Evolutionary conservation across 148 eudicot genomes (phyloP), one percentile per base, ranked within the genome.

Genomic region (Vaccinium myrtillus): DNA sequence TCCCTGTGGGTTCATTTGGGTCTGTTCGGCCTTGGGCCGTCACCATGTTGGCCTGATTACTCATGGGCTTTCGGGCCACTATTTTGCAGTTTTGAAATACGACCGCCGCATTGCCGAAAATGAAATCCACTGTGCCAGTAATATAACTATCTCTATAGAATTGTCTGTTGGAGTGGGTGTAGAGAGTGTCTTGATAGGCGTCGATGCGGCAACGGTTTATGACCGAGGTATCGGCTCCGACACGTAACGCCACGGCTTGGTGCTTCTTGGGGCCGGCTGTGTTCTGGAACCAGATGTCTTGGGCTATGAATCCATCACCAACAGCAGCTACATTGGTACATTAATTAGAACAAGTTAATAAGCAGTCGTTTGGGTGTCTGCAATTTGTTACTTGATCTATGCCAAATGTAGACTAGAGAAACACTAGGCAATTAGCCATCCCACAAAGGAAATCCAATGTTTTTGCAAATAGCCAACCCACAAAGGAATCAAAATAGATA

Each of bases 231-330:
- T 90, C 91, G 4, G 90, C 87, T 30, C 90, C 90, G 2, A 90
- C 90, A 4, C 90, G 91, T 8, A 90, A 65, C 2, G 91, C 91
- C 78, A 90, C 91, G 3, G 90, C 91, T 58, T 88, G 91, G 61
- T 87, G 88, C 77, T 90, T 86, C 50, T 63, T 25, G 5, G 90
- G 86, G 1, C 90, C 90, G 10, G 91, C 88, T 4, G 91, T 87
- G 89, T 90, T 90, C 10, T 86, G 87, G 82, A 90, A 59, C 80
- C 90, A 84, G 10, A 90, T 82, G 79, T 90, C 91, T 78, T 88
- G 91, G 18, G 86, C 84, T 4, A 90, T 88, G 83, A 90, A 86
- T 82, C 90, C 91, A 65, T 84, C 85, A 15, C 89, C 90, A 73
- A 86, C 89, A 3, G 89, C 90, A 74, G 88, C 91, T 90, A 80